phyloP scores from a whole-genome alignment of 176 grass and related monocot genomes.

The Oryza meridionalis region DNA sequence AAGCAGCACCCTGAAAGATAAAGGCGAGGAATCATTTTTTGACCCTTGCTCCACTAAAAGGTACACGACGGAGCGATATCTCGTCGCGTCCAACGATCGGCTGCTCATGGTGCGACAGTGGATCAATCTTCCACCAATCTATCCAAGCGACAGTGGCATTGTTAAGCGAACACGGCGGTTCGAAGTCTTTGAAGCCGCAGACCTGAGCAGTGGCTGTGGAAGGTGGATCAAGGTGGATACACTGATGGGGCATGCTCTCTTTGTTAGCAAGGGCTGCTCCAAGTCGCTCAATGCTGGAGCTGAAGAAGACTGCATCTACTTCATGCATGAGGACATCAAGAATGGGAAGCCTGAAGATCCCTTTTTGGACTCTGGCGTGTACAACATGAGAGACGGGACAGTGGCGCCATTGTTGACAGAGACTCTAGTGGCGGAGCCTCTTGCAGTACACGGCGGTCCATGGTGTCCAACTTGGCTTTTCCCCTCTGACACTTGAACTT shows the following conservation, averaged over 20 bases:
- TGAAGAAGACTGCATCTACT: constrained; percentile 34
- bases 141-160: not conserved
- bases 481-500: not conserved
- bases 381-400: constrained; percentile 5
- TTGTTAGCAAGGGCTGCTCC: not conserved
- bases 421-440: not conserved
- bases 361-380: not conserved
- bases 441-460: not conserved
- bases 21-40: not conserved
- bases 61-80: not conserved
- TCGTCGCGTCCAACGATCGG: not conserved
- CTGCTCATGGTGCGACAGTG: not conserved
- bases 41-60: not conserved
- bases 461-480: not conserved
- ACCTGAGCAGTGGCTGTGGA: not conserved
- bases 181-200: not conserved
- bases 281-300: not conserved
- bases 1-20: not conserved
- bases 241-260: constrained; percentile 5
- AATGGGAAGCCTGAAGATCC: too few species aligned
- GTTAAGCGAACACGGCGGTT: not conserved
- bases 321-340: not conserved
- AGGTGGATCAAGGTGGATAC: constrained; percentile 12
- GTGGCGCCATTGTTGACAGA: not conserved
- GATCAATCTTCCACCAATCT: not conserved